Conservation (phyloP, 805 yeast species). For the Teunomyces pallodes region DNA sequence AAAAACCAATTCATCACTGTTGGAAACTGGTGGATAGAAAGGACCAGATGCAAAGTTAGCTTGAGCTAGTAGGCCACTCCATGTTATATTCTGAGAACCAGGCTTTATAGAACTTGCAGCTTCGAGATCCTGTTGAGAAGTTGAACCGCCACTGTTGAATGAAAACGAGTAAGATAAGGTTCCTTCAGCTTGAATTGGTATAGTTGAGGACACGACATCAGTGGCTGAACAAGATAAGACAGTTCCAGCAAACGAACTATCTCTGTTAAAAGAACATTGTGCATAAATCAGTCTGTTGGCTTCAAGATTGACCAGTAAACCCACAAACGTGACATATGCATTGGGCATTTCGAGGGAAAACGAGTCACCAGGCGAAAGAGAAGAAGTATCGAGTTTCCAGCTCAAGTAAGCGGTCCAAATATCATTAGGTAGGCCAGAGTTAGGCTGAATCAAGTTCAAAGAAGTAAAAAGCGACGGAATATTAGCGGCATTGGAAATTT, state of each 20-base stretch:
- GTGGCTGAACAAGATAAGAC: constrained; percentile 10
- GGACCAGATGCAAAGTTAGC: constrained; percentile 13
- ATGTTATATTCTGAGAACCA: constrained; percentile 7
- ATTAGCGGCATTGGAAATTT: constrained; percentile 5
- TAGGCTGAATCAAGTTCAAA: constrained; percentile 1
- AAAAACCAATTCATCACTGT: constrained; percentile 8
- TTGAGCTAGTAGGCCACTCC: constrained; percentile 11
- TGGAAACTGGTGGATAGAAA: constrained; percentile 6
- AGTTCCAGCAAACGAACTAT: constrained; percentile 8
- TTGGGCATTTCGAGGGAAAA: constrained; percentile 12
- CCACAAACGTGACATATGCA: constrained; percentile 15
- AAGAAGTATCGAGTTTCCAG: constrained; percentile 9
- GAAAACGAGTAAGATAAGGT: constrained; percentile 13
- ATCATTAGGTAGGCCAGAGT: constrained; percentile 14
- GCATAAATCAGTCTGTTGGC: constrained; percentile 12
- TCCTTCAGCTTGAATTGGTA: constrained; percentile 7
- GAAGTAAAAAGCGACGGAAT: constrained; percentile 7
- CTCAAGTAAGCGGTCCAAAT: constrained; percentile 15
- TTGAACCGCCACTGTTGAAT: constrained; percentile 19
- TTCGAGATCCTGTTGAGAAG: constrained; percentile 9
- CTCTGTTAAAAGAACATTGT: constrained; percentile 10
- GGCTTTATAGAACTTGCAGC: constrained; percentile 9
- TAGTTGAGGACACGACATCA: not conserved
- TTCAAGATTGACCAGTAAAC: constrained; percentile 6
- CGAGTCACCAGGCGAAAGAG: constrained; percentile 8